A percentile compares a stretch with the other conserved stretches of the same genome.
These are phyloP conservation scores for Adansonia digitata DNA, from an alignment of 345 rosid species.

Conservation along the genomic window DNA sequence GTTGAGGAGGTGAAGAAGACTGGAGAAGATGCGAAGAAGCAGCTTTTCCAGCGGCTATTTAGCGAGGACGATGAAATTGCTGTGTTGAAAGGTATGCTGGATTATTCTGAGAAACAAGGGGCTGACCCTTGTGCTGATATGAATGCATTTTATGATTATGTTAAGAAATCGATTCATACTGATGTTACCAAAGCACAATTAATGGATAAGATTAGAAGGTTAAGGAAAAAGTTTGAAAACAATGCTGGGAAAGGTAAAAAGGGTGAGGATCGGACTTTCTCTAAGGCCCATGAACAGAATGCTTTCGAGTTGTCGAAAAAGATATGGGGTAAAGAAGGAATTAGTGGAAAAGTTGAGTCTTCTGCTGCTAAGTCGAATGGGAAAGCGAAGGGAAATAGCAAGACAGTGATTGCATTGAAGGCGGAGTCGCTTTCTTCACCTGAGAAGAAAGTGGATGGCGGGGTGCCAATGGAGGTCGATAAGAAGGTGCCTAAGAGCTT, in stretches of 20 bases:
- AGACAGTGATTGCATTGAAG: background rate
- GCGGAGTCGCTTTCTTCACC: background rate
- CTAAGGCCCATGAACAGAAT: conserved; percentile 19
- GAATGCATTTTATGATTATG: conserved; percentile 16
- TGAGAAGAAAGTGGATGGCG: background rate
- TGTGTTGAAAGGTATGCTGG: conserved; percentile 23
- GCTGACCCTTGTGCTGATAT: conserved; percentile 1
- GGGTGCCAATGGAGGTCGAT: background rate
- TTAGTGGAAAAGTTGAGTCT: background rate
- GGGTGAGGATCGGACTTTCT: conserved; percentile 1
- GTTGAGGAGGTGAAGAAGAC: background rate
- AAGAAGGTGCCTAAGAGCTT: background rate
- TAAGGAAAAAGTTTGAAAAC: conserved; percentile 19
- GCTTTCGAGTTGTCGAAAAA: conserved; percentile 22
- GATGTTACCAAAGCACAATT: conserved; percentile 16
- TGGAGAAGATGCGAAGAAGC: conserved; percentile 3
- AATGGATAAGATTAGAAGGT: conserved; percentile 13
- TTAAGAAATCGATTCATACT: conserved; percentile 12
- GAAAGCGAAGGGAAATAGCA: background rate
- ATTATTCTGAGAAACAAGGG: conserved; percentile 5
- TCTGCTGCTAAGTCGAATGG: background rate
- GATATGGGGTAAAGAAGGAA: conserved; percentile 24
- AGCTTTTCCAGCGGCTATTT: conserved; percentile 20
- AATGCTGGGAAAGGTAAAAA: conserved; percentile 12
- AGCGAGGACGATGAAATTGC: conserved; percentile 26